These are phyloP conservation scores for Prosopis cineraria DNA, from an alignment of 306 rosid genomes.

Conservation along the genomic window DNA sequence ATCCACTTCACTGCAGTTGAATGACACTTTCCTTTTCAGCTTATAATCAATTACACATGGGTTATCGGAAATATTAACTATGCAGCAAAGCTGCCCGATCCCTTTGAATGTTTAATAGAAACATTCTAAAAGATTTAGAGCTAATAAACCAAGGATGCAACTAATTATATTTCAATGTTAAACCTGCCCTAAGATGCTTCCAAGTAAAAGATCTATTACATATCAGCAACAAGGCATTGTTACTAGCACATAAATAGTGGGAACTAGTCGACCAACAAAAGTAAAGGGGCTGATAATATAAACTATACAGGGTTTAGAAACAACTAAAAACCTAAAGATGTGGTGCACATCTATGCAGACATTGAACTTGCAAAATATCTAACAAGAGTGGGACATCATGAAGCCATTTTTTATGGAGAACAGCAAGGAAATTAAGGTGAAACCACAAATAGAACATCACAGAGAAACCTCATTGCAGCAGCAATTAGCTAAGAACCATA, in stretches of 20 bases:
- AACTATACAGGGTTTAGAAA: neutral
- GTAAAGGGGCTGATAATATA: neutral
- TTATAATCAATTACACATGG: conserved; percentile 25
- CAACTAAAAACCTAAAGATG: neutral
- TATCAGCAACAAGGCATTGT: neutral
- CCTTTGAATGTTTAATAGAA: neutral
- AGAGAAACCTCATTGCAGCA: conserved; percentile 1
- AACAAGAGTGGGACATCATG: too few relatives aligned
- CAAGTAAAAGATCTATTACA: neutral
- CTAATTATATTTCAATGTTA: neutral
- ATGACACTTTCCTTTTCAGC: conserved; percentile 43
- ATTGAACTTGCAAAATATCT: neutral
- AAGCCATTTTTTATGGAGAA: neutral
- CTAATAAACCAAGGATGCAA: neutral
- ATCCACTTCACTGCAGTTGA: conserved; percentile 75
- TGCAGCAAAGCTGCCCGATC: neutral
- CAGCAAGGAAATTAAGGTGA: neutral
- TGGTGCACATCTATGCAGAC: neutral
- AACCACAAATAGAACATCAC: conserved; percentile 5
- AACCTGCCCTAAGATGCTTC: neutral
- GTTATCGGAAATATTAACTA: conserved; percentile 1
- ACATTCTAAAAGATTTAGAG: neutral
- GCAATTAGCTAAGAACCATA: conserved; percentile 19
- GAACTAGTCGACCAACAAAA: neutral
- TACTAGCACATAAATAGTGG: neutral